Conservation (phyloP, 805 yeast species). For the Zygosaccharomyces pseudorouxii region DNA sequence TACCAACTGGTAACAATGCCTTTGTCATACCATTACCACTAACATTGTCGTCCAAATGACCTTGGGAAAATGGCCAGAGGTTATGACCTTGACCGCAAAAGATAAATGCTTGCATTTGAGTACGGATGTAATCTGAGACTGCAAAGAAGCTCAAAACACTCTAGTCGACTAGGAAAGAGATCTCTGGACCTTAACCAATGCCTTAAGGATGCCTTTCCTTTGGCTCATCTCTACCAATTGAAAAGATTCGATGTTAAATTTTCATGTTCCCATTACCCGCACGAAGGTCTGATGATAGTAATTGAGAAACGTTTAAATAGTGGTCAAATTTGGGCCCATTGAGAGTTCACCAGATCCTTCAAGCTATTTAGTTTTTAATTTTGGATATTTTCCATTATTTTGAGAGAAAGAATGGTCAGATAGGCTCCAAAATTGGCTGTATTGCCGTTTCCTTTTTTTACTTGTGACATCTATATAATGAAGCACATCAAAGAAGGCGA, state of each 20-base stretch:
- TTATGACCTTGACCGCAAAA: constrained; percentile 81
- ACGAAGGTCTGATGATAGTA: not conserved
- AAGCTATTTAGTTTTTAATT: too few species aligned
- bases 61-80: constrained; percentile 66
- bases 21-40: constrained; percentile 63
- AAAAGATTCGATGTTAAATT: not conserved
- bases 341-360: too few species aligned
- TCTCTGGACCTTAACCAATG: not conserved
- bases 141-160: not conserved
- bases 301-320: not conserved
- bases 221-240: not conserved
- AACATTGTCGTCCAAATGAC: constrained; percentile 15
- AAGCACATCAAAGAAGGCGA: too few species aligned
- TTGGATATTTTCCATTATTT: too few species aligned
- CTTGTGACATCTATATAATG: too few species aligned
- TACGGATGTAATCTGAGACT: constrained; percentile 26
- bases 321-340: not conserved
- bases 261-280: not conserved
- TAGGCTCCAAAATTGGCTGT: too few species aligned
- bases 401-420: too few species aligned
- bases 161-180: not conserved
- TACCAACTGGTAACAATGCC: constrained; percentile 85
- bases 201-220: not conserved
- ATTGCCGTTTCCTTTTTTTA: too few species aligned
- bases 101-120: constrained; percentile 91